Percentiles rank a stretch among this genome's conserved stretches.
Evolutionary conservation across 768 basidiomycete genomes (phyloP).

Genomic region (Podaxis pistillaris): DNA sequence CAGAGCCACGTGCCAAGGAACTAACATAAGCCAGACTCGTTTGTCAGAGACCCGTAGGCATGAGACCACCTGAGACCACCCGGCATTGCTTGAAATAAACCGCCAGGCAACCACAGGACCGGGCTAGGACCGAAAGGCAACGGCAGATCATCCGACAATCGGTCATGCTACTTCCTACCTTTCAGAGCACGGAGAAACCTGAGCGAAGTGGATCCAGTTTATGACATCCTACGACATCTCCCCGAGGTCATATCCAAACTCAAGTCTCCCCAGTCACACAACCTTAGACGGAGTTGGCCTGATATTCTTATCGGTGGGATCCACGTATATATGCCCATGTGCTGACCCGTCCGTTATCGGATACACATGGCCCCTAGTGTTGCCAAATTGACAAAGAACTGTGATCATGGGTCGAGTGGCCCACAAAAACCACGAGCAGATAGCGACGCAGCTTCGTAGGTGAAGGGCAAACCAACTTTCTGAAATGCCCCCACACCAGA

Average conservation of each 20-base stretch:
- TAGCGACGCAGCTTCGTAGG: background rate
- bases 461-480: background rate
- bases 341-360: constrained; percentile 4
- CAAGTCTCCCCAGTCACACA: background rate
- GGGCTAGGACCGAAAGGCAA: background rate
- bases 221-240: background rate
- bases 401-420: constrained; percentile 8
- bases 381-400: background rate
- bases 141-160: background rate
- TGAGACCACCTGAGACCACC: background rate
- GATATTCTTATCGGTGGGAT: background rate
- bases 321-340: background rate
- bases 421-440: background rate
- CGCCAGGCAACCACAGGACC: background rate
- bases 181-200: background rate
- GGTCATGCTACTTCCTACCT: background rate
- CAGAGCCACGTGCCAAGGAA: background rate
- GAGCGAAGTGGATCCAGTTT: background rate
- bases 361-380: constrained; percentile 4
- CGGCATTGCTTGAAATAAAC: background rate
- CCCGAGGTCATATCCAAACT: background rate
- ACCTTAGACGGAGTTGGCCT: background rate
- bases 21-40: background rate
- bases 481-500: background rate
- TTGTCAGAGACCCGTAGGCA: background rate